Conservation (phyloP, 345 rosid genomes). For the Theobroma cacao region DNA sequence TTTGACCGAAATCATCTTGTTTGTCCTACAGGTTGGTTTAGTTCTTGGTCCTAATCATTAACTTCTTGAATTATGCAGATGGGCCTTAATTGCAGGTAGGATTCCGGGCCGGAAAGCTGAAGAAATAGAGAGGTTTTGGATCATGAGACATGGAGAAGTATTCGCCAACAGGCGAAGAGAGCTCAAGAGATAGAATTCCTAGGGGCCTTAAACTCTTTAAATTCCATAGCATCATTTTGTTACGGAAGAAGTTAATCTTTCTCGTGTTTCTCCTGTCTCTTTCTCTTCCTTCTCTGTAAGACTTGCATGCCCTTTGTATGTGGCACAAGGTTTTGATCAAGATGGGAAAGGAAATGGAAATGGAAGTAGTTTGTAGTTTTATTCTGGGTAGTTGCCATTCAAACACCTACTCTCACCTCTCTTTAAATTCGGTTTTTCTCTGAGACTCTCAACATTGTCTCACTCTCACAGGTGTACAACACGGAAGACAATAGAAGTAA, state of each 20-base stretch:
- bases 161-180: conserved; percentile 13
- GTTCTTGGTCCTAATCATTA: background rate
- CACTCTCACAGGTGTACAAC: no score
- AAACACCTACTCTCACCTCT: no score
- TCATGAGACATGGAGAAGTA: conserved; percentile 36
- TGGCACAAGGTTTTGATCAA: background rate
- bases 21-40: background rate
- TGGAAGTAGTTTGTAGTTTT: background rate
- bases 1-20: background rate
- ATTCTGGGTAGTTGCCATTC: background rate
- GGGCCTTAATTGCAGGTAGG: conserved; percentile 47
- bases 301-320: background rate
- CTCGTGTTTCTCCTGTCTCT: background rate
- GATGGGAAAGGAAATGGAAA: background rate
- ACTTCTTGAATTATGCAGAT: conserved; percentile 19
- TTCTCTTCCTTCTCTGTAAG: background rate
- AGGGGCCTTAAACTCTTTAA: background rate
- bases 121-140: conserved; percentile 56
- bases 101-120: conserved; percentile 42
- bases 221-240: background rate
- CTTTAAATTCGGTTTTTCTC: no score
- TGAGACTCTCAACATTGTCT: no score
- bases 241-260: background rate
- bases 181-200: background rate
- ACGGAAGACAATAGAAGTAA: no score